Conservation (phyloP, 495 filamentous ascomycete genomes). For the Xylaria sp. region DNA sequence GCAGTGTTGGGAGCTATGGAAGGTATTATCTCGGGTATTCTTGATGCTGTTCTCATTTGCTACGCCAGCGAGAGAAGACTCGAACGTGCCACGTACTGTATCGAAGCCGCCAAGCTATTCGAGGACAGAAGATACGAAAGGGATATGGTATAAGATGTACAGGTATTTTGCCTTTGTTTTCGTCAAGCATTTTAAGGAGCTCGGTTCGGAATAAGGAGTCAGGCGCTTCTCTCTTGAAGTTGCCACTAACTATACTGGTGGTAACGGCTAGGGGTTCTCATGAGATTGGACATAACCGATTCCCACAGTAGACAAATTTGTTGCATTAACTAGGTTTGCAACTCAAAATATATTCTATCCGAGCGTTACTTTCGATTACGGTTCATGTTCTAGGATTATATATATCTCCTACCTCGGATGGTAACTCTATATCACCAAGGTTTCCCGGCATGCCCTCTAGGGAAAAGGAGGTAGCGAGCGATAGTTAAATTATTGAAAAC, state of each 20-base stretch:
- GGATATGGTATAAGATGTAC: constrained; percentile 40
- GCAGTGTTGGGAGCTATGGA: constrained; percentile 94
- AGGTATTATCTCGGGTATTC: constrained; percentile 86
- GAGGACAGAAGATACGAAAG: constrained; percentile 58
- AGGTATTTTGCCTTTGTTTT: constrained; percentile 13
- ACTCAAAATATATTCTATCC: constrained; percentile 4
- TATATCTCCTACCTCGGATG: background rate
- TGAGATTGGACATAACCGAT: constrained; percentile 24
- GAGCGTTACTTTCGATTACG: constrained; percentile 7
- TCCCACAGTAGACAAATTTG: constrained; percentile 1
- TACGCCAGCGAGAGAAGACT: constrained; percentile 87
- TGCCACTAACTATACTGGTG: constrained; percentile 16
- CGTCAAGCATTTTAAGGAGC: constrained; percentile 25
- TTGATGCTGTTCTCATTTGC: constrained; percentile 91
- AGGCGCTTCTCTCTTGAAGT: constrained; percentile 31
- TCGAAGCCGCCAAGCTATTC: constrained; percentile 85
- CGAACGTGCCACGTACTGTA: constrained; percentile 78
- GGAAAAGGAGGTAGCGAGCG: background rate
- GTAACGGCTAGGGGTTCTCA: background rate
- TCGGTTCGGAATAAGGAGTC: constrained; percentile 11
- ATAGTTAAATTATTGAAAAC: background rate
- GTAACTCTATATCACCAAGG: background rate
- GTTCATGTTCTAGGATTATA: background rate
- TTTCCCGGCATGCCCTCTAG: background rate
- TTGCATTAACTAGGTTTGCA: background rate